These are phyloP conservation scores for Hymenoscyphus albidus DNA, from an alignment of 2,329 filamentous ascomycete species.

Conservation along the genomic window DNA sequence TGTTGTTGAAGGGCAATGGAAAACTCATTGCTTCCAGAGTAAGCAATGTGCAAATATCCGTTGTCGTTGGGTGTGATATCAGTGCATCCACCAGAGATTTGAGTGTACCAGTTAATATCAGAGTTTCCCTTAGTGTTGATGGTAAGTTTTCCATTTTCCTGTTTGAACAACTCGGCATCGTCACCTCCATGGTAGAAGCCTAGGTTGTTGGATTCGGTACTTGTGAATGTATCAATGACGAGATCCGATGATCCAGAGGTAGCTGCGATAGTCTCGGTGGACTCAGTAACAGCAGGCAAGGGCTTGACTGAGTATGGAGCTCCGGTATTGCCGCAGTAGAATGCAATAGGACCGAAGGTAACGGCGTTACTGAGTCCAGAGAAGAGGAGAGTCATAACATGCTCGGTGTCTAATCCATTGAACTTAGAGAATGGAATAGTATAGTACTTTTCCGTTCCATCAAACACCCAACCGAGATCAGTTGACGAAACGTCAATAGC, in stretches of 20 bases:
- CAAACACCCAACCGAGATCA: constrained; percentile 56
- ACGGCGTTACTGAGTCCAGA: constrained; percentile 43
- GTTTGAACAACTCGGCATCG: constrained; percentile 52
- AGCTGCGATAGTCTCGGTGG: constrained; percentile 47
- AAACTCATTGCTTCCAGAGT: constrained; percentile 59
- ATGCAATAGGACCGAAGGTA: constrained; percentile 52
- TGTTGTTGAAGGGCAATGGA: constrained; percentile 63
- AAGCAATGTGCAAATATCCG: constrained; percentile 62
- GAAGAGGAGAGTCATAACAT: constrained; percentile 51
- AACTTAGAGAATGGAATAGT: constrained; percentile 53
- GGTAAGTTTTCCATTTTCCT: constrained; percentile 48
- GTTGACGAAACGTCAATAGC: constrained; percentile 35
- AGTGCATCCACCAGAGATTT: constrained; percentile 51
- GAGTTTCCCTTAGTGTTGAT: constrained; percentile 54
- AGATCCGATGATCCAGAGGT: constrained; percentile 46
- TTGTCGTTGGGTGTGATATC: constrained; percentile 52
- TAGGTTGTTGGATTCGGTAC: constrained; percentile 51
- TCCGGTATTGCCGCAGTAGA: constrained; percentile 53
- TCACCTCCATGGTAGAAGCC: constrained; percentile 65
- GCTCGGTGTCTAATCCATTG: constrained; percentile 46
- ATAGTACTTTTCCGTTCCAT: constrained; percentile 57
- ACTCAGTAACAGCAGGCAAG: constrained; percentile 39
- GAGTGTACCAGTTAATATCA: constrained; percentile 59
- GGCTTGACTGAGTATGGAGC: constrained; percentile 47
- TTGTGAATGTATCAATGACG: constrained; percentile 59